Evolutionary conservation across 768 basidiomycete genomes (phyloP).

Genomic region (Rhodotorula paludigena): DNA sequence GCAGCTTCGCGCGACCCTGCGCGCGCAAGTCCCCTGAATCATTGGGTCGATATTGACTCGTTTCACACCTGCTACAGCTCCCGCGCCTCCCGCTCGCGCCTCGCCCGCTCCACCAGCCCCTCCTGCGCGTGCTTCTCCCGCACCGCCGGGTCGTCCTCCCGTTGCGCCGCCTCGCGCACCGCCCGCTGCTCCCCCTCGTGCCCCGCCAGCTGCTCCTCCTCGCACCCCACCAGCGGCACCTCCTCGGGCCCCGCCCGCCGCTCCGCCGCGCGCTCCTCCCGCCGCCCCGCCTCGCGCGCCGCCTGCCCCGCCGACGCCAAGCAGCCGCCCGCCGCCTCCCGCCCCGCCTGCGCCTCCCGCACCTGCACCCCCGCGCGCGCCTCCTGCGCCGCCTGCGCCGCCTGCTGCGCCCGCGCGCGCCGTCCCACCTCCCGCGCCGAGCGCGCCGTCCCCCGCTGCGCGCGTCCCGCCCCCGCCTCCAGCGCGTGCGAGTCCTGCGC

Average conservation of each 20-base stretch:
- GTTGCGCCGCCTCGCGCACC: slow-evolving; percentile 7
- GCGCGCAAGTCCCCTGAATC: no score
- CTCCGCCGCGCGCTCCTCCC: neutral
- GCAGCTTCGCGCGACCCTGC: no score
- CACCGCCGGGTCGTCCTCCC: neutral
- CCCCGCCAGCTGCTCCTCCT: slow-evolving; percentile 1
- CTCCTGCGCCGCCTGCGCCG: neutral
- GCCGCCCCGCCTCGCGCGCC: neutral
- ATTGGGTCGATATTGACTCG: no score
- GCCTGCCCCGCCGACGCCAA: neutral
- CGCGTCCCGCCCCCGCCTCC: neutral
- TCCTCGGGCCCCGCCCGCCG: neutral
- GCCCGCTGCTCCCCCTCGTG: neutral
- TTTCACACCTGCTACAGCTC: neutral
- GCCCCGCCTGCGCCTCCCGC: neutral
- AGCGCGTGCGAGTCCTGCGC: neutral
- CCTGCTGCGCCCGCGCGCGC: slow-evolving; percentile 6
- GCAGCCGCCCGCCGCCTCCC: no score
- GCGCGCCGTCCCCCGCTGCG: neutral
- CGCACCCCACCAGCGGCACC: neutral
- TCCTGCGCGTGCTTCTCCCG: slow-evolving; percentile 5
- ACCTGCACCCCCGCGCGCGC: neutral
- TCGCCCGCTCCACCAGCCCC: neutral
- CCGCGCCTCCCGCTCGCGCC: slow-evolving; percentile 20
- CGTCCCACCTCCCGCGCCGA: neutral